Evolutionary conservation across 2,329 filamentous ascomycete genomes (phyloP).

Genomic region (Rasamsonia emersonii): DNA sequence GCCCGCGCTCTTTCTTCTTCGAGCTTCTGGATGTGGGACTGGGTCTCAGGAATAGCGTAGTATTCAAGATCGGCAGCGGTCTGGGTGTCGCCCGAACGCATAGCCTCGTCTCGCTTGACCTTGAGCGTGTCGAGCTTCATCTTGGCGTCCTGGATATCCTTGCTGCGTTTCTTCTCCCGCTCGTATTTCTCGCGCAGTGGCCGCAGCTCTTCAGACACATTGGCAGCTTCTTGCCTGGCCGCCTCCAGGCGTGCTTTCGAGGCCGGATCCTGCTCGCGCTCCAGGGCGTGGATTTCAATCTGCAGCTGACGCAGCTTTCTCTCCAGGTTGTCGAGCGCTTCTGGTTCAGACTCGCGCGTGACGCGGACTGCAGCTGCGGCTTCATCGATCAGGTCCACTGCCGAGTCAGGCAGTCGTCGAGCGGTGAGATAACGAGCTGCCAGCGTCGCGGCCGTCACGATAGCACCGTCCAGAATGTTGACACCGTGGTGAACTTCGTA

Average conservation of each 20-base stretch:
- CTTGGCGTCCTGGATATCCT: conserved; percentile 88
- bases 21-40: conserved; percentile 67
- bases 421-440: conserved; percentile 89
- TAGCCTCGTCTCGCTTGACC: conserved; percentile 89
- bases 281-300: conserved; percentile 93
- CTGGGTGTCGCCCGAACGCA: conserved; percentile 71
- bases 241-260: conserved; percentile 73
- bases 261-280: conserved; percentile 89
- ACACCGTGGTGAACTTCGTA: conserved; percentile 99
- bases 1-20: conserved; percentile 72
- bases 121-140: conserved; percentile 87
- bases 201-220: conserved; percentile 85
- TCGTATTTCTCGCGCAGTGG: conserved; percentile 94
- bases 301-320: conserved; percentile 81
- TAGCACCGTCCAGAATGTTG: conserved; percentile 86
- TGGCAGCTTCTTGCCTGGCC: conserved; percentile 83
- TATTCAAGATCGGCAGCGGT: conserved; percentile 93
- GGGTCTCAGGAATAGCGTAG: conserved; percentile 91
- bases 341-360: conserved; percentile 89
- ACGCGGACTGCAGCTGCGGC: conserved; percentile 94
- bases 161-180: conserved; percentile 81
- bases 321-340: conserved; percentile 90
- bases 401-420: conserved; percentile 85
- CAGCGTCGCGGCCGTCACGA: conserved; percentile 83
- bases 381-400: conserved; percentile 93